Evolutionary conservation across 1,139 yeast genomes (phyloP), one percentile per base, ranked within the genome.

Genomic region (Pneumocystis canis): DNA sequence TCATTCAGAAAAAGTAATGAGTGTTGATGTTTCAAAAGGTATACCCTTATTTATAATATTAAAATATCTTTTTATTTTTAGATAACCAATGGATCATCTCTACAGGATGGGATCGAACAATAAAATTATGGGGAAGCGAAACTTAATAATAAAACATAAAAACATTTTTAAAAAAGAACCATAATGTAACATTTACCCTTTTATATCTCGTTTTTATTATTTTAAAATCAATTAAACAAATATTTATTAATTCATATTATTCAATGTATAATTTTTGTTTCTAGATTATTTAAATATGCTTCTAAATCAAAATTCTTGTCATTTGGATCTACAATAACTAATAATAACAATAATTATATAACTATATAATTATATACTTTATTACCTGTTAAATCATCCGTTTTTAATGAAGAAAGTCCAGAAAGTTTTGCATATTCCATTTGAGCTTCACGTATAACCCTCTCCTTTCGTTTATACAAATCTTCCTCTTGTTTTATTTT

Each of bases 371-470:
- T 39, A n/a, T 14, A 40, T 30, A 7, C 33, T 47, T 28, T 35
- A 31, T 60, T 28, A 53, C 62, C 65, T 61, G 59, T 70, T 68
- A 37, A 72, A 70, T n/a, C 70, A 69, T 30, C 72, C 69, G 61
- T 73, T 74, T 47, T 47, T 11, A 11, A n/a, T 39, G 18, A 39
- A 39, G 47, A 66, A 69, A 72, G 63, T 73, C 74, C 71, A 78
- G 76, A 69, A 81, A 80, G 76, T 85, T 80, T 73, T 84, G 77
- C 75, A 82, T 85, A 70, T 89, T 89, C 76, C 80, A 92, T 78
- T 87, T 90, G 64, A 84, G 85, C 80, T 88, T 89, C 69, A 97
- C 97, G 75, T 89, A 84, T 47, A 65, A 80, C 83, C 72, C 92
- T 87, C 76, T 84, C 83, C 76, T 88, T 84, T 69, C 81, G 79